These are phyloP conservation scores for Apiotrichum veenhuisii DNA, from an alignment of 1,284 basidiomycete species.

Conservation along the genomic window DNA sequence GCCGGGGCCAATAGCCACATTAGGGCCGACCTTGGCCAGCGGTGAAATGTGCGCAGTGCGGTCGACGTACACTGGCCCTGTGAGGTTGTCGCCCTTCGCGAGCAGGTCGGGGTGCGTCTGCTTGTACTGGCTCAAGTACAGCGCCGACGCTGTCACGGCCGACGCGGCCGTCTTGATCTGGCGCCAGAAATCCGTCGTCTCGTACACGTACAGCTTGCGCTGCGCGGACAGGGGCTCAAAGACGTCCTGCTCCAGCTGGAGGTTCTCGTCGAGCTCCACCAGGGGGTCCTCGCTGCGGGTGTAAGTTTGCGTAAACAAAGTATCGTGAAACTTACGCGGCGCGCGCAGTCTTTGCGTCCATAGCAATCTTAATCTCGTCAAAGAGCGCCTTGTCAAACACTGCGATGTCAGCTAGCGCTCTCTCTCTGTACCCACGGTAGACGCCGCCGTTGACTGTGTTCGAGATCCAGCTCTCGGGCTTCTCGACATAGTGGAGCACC, in stretches of 20 bases:
- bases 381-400: conserved; percentile 55
- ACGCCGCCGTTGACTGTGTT: conserved; percentile 54
- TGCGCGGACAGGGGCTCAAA: conserved; percentile 52
- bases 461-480: conserved; percentile 54
- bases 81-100: conserved; percentile 38
- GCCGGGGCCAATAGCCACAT: conserved; percentile 51
- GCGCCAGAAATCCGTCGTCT: conserved; percentile 53
- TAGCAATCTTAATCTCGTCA: conserved; percentile 53
- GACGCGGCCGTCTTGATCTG: conserved; percentile 57
- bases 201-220: conserved; percentile 54
- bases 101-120: conserved; percentile 42
- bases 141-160: conserved; percentile 53
- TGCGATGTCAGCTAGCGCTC: conserved; percentile 8
- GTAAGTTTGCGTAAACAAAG: neutral
- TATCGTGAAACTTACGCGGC: conserved; percentile 40
- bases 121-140: conserved; percentile 47
- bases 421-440: conserved; percentile 33
- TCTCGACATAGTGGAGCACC: conserved; percentile 54
- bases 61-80: conserved; percentile 53
- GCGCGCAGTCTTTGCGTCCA: conserved; percentile 52
- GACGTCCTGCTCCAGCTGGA: conserved; percentile 56
- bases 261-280: conserved; percentile 51
- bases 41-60: conserved; percentile 49
- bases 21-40: conserved; percentile 53
- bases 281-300: conserved; percentile 50